A percentile compares a stretch with the other conserved stretches of the same genome.
Conservation (phyloP, 2,329 filamentous ascomycete species). For the Epichloe aotearoae region DNA sequence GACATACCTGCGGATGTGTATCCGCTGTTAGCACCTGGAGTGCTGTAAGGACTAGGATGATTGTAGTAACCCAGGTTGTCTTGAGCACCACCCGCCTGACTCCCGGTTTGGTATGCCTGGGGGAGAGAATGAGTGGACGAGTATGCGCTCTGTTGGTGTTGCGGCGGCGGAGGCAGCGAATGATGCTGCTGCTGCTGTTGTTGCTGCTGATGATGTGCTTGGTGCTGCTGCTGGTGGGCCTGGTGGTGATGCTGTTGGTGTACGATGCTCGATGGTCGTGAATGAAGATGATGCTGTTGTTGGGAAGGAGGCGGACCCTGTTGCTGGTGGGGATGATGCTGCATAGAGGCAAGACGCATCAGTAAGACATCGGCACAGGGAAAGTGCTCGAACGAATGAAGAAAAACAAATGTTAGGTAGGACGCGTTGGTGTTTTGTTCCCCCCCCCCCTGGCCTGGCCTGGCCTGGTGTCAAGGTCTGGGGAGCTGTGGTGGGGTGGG, state of each 20-base stretch:
- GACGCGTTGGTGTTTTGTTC: conserved; percentile 37
- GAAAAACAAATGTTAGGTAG: conserved; percentile 27
- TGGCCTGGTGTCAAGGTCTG: conserved; percentile 29
- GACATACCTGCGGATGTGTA: conserved; percentile 76
- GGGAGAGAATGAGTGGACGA: conserved; percentile 52
- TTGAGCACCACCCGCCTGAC: conserved; percentile 48
- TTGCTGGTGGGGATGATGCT: conserved; percentile 64
- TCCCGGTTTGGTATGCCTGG: conserved; percentile 54
- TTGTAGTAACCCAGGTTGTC: conserved; percentile 61
- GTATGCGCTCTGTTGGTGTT: conserved; percentile 53
- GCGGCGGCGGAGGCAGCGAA: conserved; percentile 21
- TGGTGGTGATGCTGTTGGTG: conserved; percentile 41
- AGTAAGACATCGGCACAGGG: conserved; percentile 31
- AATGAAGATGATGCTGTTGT: conserved; percentile 50
- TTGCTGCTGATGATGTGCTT: conserved; percentile 49
- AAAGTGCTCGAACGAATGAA: conserved; percentile 22
- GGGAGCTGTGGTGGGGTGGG: conserved; percentile 24
- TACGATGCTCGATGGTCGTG: conserved; percentile 58
- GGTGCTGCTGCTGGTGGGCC: conserved; percentile 37
- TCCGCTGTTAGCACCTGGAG: conserved; percentile 66
- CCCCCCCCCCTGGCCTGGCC: conserved; percentile 28
- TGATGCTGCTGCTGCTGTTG: conserved; percentile 40
- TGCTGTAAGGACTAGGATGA: conserved; percentile 72
- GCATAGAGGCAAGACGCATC: conserved; percentile 49
- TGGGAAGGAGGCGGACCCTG: conserved; percentile 55